These are phyloP conservation scores for Rhizopogon rudus DNA, from an alignment of 768 basidiomycete species.

Conservation along the genomic window DNA sequence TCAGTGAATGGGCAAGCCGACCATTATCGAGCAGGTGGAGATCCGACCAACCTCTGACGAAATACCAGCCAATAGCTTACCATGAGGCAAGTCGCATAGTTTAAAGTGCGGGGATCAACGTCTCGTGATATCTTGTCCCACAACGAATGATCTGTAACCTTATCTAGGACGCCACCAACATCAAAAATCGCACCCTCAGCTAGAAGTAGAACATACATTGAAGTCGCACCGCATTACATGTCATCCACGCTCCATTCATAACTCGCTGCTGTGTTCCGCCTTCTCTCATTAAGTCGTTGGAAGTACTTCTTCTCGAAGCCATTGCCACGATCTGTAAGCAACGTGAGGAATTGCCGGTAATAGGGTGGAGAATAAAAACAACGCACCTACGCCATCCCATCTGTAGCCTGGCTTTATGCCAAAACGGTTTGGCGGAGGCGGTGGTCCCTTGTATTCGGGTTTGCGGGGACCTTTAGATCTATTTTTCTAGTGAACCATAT, in stretches of 20 bases:
- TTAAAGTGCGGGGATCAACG: background rate
- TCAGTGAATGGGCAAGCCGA: background rate
- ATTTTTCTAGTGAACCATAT: slow-evolving; percentile 53
- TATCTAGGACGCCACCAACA: background rate
- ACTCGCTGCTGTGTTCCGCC: slow-evolving; percentile 65
- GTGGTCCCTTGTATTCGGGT: slow-evolving; percentile 85
- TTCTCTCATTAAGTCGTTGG: slow-evolving; percentile 74
- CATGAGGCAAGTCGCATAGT: background rate
- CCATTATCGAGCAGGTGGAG: background rate
- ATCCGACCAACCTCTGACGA: background rate
- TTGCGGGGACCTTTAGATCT: slow-evolving; percentile 66
- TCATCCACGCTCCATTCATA: slow-evolving; percentile 90
- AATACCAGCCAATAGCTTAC: background rate
- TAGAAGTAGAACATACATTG: background rate
- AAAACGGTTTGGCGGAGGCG: slow-evolving; percentile 92
- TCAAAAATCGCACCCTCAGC: background rate
- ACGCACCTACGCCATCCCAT: slow-evolving; percentile 96
- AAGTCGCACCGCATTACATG: slow-evolving; percentile 51
- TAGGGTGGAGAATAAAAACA: background rate
- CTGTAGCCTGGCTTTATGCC: slow-evolving; percentile 92
- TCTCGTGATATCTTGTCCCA: background rate
- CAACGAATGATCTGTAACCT: background rate
- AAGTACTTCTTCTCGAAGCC: slow-evolving; percentile 94
- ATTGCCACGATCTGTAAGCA: slow-evolving; percentile 69
- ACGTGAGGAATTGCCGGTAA: background rate